A percentile compares a stretch with the other conserved stretches of the same genome.
These are phyloP conservation scores for Coriaria nepalensis DNA, from an alignment of 306 rosid genomes.

Conservation along the genomic window DNA sequence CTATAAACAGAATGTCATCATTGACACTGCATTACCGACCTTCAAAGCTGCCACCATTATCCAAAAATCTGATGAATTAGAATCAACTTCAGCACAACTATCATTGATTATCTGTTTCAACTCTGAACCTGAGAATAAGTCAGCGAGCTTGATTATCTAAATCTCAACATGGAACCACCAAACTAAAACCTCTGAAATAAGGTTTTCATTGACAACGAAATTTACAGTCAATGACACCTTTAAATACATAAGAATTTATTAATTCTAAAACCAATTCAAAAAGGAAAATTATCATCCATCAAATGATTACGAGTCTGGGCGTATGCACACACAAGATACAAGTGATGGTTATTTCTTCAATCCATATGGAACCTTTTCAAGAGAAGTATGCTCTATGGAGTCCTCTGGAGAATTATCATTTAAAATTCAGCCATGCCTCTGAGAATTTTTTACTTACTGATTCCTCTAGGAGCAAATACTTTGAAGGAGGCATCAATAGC, in stretches of 20 bases:
- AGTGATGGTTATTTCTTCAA: too few relatives aligned
- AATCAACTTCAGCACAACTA: slow-evolving; percentile 56
- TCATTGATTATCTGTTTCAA: slow-evolving; percentile 61
- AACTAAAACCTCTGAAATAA: too few relatives aligned
- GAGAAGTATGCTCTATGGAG: too few relatives aligned
- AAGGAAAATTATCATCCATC: too few relatives aligned
- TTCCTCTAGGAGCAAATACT: slow-evolving; percentile 85
- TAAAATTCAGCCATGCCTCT: neutral
- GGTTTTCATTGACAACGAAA: too few relatives aligned
- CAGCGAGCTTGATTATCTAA: neutral
- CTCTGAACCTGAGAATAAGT: slow-evolving; percentile 34
- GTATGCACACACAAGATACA: too few relatives aligned
- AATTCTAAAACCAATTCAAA: too few relatives aligned
- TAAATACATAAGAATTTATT: too few relatives aligned
- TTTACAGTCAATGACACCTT: too few relatives aligned
- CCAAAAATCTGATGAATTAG: slow-evolving; percentile 86
- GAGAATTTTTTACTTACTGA: slow-evolving; percentile 41
- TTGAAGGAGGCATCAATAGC: slow-evolving; percentile 89
- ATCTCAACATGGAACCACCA: neutral
- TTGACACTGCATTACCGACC: slow-evolving; percentile 36
- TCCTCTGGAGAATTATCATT: slow-evolving; percentile 1
- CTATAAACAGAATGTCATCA: neutral
- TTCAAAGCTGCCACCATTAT: slow-evolving; percentile 87
- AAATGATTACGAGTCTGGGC: too few relatives aligned
- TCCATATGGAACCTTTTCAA: too few relatives aligned